These are phyloP conservation scores for Phytophthora palmivora DNA, from an alignment of 352 stramenopile species.

Conservation along the genomic window DNA sequence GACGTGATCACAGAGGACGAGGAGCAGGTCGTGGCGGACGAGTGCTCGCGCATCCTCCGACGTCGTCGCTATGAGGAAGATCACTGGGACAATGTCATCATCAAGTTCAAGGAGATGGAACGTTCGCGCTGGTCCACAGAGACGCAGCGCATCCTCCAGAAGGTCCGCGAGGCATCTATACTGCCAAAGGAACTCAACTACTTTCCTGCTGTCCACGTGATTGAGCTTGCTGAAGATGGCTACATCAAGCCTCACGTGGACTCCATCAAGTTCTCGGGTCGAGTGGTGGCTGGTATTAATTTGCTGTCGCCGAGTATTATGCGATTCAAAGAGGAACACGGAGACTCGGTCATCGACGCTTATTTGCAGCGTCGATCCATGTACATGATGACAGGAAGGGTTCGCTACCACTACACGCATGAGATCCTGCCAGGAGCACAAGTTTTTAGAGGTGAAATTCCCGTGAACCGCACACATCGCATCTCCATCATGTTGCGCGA, in stretches of 20 bases:
- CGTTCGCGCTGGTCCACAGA: constrained; percentile 81
- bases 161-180: constrained; percentile 61
- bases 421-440: constrained; percentile 79
- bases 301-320: constrained; percentile 85
- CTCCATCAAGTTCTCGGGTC: constrained; percentile 88
- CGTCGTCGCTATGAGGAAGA: constrained; percentile 81
- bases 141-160: constrained; percentile 67
- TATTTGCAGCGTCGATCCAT: constrained; percentile 78
- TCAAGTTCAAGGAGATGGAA: constrained; percentile 92
- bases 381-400: constrained; percentile 88
- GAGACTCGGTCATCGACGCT: constrained; percentile 71
- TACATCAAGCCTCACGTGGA: constrained; percentile 91
- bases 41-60: constrained; percentile 68
- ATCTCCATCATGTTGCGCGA: constrained; percentile 89
- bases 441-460: constrained; percentile 57
- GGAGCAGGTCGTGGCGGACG: constrained; percentile 72
- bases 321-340: constrained; percentile 85
- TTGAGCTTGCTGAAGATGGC: constrained; percentile 80
- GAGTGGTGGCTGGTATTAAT: constrained; percentile 78
- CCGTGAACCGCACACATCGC: constrained; percentile 73
- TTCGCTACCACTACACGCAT: constrained; percentile 89
- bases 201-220: constrained; percentile 82
- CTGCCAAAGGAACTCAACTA: constrained; percentile 71
- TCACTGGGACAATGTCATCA: constrained; percentile 87
- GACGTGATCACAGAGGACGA: constrained; percentile 82